Percentiles rank a stretch among this genome's conserved stretches.
These are phyloP conservation scores for Coleophoma crateriformis DNA, from an alignment of 2,329 filamentous ascomycete species.

Conservation along the genomic window DNA sequence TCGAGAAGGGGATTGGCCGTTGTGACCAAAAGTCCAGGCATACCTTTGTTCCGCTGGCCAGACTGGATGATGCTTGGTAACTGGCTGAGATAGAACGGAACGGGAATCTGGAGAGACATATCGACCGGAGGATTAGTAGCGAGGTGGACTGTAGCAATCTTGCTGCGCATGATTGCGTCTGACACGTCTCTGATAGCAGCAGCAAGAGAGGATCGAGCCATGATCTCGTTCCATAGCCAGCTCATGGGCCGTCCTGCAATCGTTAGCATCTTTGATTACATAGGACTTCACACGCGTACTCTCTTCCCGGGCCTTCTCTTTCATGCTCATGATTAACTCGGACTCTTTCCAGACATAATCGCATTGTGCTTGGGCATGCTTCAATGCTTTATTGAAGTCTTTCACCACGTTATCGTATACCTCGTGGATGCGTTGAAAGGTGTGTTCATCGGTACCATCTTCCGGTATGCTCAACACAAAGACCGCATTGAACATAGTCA, in stretches of 20 bases:
- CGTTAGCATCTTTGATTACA: slow-evolving; percentile 3
- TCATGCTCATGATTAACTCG: slow-evolving; percentile 73
- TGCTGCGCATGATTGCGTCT: slow-evolving; percentile 74
- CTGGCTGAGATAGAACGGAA: slow-evolving; percentile 59
- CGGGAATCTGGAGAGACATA: slow-evolving; percentile 59
- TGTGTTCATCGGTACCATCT: slow-evolving; percentile 58
- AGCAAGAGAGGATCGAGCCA: slow-evolving; percentile 71
- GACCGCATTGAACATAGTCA: slow-evolving; percentile 98
- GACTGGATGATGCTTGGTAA: slow-evolving; percentile 34
- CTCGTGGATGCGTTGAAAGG: slow-evolving; percentile 57
- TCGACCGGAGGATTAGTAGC: slow-evolving; percentile 52
- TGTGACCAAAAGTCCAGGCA: slow-evolving; percentile 78
- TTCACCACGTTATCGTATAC: slow-evolving; percentile 87
- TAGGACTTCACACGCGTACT: slow-evolving; percentile 23
- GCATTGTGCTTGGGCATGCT: slow-evolving; percentile 84
- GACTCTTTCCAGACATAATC: slow-evolving; percentile 92
- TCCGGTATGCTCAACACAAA: slow-evolving; percentile 82
- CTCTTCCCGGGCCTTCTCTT: slow-evolving; percentile 74
- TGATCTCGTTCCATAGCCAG: slow-evolving; percentile 63
- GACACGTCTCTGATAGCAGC: slow-evolving; percentile 79
- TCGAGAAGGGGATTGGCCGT: slow-evolving; percentile 73
- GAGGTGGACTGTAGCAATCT: slow-evolving; percentile 78
- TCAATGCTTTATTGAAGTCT: slow-evolving; percentile 87
- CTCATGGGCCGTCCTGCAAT: slow-evolving; percentile 40
- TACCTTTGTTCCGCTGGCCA: slow-evolving; percentile 64